Percentiles rank a stretch among this genome's conserved stretches.
Evolutionary conservation across 768 basidiomycete genomes (phyloP).

Genomic region (Pleurotus tuber-regium): DNA sequence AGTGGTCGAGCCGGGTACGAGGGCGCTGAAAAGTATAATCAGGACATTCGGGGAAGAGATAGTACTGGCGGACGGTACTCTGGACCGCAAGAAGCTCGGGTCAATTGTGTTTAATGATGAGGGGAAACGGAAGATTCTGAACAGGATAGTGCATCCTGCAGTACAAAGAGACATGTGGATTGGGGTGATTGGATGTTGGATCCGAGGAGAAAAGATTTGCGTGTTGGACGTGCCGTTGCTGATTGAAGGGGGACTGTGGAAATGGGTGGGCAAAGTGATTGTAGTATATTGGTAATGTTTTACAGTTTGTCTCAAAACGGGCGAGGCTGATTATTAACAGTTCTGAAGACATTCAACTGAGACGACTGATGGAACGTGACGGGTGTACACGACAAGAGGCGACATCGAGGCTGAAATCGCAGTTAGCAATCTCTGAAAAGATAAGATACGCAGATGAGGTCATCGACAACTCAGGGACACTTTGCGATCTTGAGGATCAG

Average conservation of each 20-base stretch:
- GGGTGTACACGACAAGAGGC: conserved; percentile 65
- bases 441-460: conserved; percentile 82
- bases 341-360: conserved; percentile 79
- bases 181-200: conserved; percentile 68
- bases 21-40: conserved; percentile 65
- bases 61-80: conserved; percentile 61
- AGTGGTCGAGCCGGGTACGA: conserved; percentile 83
- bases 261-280: conserved; percentile 77
- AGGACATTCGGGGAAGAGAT: conserved; percentile 69
- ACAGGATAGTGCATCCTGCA: conserved; percentile 87
- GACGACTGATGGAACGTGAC: conserved; percentile 79
- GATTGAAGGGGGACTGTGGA: conserved; percentile 85
- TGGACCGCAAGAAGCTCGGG: conserved; percentile 85
- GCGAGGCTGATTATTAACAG: conserved; percentile 34
- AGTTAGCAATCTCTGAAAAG: conserved; percentile 78
- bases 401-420: conserved; percentile 69
- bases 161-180: conserved; percentile 78
- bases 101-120: conserved; percentile 81
- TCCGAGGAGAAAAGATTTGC: conserved; percentile 73
- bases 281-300: conserved; percentile 85
- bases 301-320: neutral
- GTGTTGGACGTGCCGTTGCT: conserved; percentile 91
- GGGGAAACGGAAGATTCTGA: conserved; percentile 66
- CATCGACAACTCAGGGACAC: conserved; percentile 84
- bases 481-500: conserved; percentile 58